Conservation (phyloP, 176 grass and related monocot genomes). For the Musa schizocarpa region DNA sequence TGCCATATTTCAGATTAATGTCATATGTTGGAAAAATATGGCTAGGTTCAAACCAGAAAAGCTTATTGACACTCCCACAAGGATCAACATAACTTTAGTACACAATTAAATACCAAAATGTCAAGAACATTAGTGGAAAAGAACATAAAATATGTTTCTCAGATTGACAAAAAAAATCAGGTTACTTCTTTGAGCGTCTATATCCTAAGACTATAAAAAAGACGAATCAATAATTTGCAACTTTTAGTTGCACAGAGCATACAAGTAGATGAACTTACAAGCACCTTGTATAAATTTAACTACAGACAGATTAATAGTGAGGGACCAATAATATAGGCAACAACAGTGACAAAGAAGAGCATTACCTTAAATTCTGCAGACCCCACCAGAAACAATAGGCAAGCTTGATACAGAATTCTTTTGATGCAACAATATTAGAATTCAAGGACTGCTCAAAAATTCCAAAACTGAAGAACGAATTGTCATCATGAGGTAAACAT, state of each 20-base stretch:
- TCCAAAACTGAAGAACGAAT: slow-evolving; percentile 44
- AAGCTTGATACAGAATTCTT: slow-evolving; percentile 66
- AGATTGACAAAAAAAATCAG: no score
- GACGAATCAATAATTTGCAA: no score
- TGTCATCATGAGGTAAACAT: slow-evolving; percentile 8
- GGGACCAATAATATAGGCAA: not conserved
- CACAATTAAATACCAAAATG: no score
- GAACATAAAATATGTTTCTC: no score
- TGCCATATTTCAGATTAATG: no score
- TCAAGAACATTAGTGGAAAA: no score
- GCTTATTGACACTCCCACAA: no score
- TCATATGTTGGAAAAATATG: no score
- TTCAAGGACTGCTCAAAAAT: slow-evolving; percentile 49
- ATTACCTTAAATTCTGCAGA: slow-evolving; percentile 72
- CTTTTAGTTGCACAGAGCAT: not conserved
- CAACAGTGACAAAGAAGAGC: not conserved
- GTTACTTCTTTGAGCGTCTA: no score
- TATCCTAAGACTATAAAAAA: no score
- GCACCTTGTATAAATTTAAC: not conserved
- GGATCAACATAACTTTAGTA: no score
- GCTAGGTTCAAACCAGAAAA: no score
- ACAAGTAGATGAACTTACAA: not conserved
- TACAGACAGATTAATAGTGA: not conserved
- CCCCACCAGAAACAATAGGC: slow-evolving; percentile 99
- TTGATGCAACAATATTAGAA: slow-evolving; percentile 42